These are phyloP conservation scores for Wickerhamiella hasegawae DNA, from an alignment of 805 yeast genomes.

Conservation along the genomic window DNA sequence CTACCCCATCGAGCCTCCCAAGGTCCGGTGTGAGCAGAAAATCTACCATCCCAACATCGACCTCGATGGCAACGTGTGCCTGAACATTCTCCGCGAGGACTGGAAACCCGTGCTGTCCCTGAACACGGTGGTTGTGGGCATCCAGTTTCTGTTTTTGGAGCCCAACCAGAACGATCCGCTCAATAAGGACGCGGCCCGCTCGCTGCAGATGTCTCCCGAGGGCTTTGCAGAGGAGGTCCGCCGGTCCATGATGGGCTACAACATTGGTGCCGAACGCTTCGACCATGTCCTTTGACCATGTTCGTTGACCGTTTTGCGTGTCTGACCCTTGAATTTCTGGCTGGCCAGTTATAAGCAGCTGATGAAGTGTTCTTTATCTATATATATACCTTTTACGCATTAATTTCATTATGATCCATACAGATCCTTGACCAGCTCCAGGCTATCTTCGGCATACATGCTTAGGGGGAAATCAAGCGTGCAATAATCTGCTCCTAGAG, in stretches of 20 bases:
- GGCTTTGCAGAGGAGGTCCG: constrained; percentile 42
- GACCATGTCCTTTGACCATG: constrained; percentile 34
- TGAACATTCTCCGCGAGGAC: constrained; percentile 82
- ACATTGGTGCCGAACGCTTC: constrained; percentile 38
- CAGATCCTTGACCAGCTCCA: too few species aligned
- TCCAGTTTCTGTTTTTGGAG: constrained; percentile 70
- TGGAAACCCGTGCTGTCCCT: constrained; percentile 89
- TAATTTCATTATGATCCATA: too few species aligned
- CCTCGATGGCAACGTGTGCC: constrained; percentile 74
- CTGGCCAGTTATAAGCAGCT: too few species aligned
- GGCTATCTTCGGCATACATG: too few species aligned
- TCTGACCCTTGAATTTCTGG: too few species aligned
- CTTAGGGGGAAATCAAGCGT: too few species aligned
- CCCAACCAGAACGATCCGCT: constrained; percentile 88
- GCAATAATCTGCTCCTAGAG: too few species aligned
- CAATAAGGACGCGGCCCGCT: constrained; percentile 75
- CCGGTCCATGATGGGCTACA: constrained; percentile 58
- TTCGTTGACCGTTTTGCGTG: too few species aligned
- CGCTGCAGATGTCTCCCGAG: constrained; percentile 25
- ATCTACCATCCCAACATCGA: constrained; percentile 94
- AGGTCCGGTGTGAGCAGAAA: constrained; percentile 49
- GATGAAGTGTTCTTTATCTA: too few species aligned
- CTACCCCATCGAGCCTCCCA: constrained; percentile 90
- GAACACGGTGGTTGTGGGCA: constrained; percentile 68
- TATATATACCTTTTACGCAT: too few species aligned